Percentiles rank a stretch among this genome's conserved stretches.
These are phyloP conservation scores for Cotoneaster glaucophyllus DNA, from an alignment of 306 rosid genomes.

Conservation along the genomic window DNA sequence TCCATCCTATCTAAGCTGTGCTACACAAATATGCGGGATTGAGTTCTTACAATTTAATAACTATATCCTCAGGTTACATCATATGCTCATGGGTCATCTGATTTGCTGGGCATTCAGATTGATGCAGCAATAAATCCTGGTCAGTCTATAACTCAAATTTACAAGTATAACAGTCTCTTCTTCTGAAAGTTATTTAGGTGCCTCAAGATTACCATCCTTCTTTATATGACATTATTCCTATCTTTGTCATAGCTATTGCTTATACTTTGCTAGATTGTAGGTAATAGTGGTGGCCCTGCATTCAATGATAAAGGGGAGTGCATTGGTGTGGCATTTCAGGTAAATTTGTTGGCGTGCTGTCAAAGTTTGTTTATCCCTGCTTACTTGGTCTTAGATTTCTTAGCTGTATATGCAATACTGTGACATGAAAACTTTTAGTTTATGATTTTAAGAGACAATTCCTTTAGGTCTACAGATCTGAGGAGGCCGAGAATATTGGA, in stretches of 20 bases:
- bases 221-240: neutral
- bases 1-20: slow-evolving; percentile 8
- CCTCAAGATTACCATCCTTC: slow-evolving; percentile 1
- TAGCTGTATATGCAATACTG: neutral
- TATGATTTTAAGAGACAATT: slow-evolving; percentile 41
- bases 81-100: slow-evolving; percentile 96
- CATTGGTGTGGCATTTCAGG: slow-evolving; percentile 99
- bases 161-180: neutral
- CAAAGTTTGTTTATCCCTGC: slow-evolving; percentile 1
- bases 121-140: slow-evolving; percentile 99
- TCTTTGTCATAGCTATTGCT: slow-evolving; percentile 34
- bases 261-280: slow-evolving; percentile 50
- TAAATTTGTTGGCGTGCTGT: slow-evolving; percentile 39
- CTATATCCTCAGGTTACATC: slow-evolving; percentile 73
- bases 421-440: neutral
- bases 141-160: slow-evolving; percentile 28
- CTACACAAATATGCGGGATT: neutral
- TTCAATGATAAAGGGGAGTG: slow-evolving; percentile 94
- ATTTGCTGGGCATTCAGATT: slow-evolving; percentile 93
- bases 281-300: slow-evolving; percentile 99
- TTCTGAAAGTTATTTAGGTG: neutral
- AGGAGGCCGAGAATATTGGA: slow-evolving; percentile 98
- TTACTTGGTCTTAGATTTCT: slow-evolving; percentile 12
- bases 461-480: slow-evolving; percentile 95
- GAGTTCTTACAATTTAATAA: neutral